Evolutionary conservation across 805 yeast genomes (phyloP), one percentile per base, ranked within the genome.

Genomic region (Sugiyamaella boreocaroliniensis): DNA sequence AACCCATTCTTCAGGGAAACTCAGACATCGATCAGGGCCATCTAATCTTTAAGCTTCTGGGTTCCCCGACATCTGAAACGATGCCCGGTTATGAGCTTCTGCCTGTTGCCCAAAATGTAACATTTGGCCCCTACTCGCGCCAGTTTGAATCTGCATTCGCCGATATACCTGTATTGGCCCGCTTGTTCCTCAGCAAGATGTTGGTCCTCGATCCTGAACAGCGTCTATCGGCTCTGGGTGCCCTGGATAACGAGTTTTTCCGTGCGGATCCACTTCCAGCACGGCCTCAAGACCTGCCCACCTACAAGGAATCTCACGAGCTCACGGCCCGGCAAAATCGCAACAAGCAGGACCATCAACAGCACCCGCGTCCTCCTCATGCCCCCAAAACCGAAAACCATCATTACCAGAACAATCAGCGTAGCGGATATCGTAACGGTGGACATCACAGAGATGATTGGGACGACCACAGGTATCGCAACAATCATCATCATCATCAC

Each of bases 11-110:
- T 47, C 89, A 83, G 43, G 99, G 99, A 0, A 73, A 78, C 44
- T 78, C 93, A 0, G 99, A 93, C 66, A 67, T 85, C 10, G 95
- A 92, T 66, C 99, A 93, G 71, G 87, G 93, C 0, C 83, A 83
- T 60, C 74, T 80, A 29, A 85, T 92, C 9, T 93, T 93, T 66
- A 79, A 80, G 62, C 71, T 93, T 29, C 73, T 90, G 48, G 99
- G 99, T 0, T 76, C 89, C 0, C 97, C 98, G 1, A 67, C 76
- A 7, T 72, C 73, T 4, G 74, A 72, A 5, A 72, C 71, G 34
- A 82, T 89, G 84, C 83, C 89, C 1, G 77, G 77, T 41, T 85
- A 79, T 22, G 71, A 75, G 29, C 66, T 70, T 34, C 74, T 86
- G 47, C 89, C 89, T 9, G 74, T 70, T 1, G 67, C 63, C 5